Evolutionary conservation across 306 rosid genomes (phyloP).

Genomic region (Cicer pinnatifidum): DNA sequence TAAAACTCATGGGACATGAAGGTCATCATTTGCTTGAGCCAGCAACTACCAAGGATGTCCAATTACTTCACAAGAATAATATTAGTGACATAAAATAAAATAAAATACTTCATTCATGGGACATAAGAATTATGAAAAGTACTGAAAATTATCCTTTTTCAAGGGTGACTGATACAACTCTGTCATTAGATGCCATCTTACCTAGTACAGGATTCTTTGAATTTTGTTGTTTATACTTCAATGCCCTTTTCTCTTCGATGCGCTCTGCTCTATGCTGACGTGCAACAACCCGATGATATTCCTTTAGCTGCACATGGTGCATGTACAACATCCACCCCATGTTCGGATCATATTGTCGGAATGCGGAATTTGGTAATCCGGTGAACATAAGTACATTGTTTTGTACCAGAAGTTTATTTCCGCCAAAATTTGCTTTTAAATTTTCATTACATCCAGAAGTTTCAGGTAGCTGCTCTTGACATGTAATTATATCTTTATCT

Average conservation of each 20-base stretch:
- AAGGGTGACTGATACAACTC: not conserved
- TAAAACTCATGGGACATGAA: not conserved
- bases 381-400: conserved; percentile 19
- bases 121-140: not conserved
- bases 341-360: conserved; percentile 38
- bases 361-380: not conserved
- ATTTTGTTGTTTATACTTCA: conserved; percentile 30
- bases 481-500: conserved; percentile 29
- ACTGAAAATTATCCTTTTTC: conserved; percentile 2
- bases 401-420: conserved; percentile 28
- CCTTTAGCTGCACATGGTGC: conserved; percentile 26
- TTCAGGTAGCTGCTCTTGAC: conserved; percentile 20
- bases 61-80: not conserved
- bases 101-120: not conserved
- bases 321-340: conserved; percentile 12
- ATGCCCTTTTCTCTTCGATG: conserved; percentile 32
- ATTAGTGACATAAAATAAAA: not conserved
- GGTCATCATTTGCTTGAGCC: not conserved
- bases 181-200: not conserved
- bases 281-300: conserved; percentile 37
- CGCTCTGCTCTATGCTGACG: conserved; percentile 20
- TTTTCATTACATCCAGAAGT: not conserved
- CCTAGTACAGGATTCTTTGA: conserved; percentile 7
- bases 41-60: not conserved
- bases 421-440: conserved; percentile 28